These are phyloP conservation scores for Triticum dicoccoides DNA, from an alignment of 176 grass and related monocot genomes.

Conservation along the genomic window DNA sequence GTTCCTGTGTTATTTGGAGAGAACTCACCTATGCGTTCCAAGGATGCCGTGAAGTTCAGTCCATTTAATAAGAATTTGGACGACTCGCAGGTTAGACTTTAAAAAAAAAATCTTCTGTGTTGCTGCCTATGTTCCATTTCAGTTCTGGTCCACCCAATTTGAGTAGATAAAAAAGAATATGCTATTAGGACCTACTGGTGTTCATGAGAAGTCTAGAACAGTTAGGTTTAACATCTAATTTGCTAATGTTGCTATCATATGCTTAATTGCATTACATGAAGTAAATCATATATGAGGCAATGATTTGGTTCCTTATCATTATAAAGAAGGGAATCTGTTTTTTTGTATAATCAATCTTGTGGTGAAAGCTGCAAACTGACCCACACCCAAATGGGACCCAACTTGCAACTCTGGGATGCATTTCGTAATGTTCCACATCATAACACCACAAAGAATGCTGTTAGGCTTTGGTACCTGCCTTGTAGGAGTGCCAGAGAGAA, in stretches of 20 bases:
- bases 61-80: conserved; percentile 96
- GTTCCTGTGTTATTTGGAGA: conserved; percentile 97
- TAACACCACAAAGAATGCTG: not conserved
- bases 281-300: not conserved
- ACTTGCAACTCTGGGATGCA: not conserved
- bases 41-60: conserved; percentile 67
- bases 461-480: not conserved
- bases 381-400: not conserved
- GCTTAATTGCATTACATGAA: conserved; percentile 4
- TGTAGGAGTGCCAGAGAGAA: not conserved
- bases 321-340: no score
- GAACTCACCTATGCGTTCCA: conserved; percentile 54
- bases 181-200: not conserved
- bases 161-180: not conserved
- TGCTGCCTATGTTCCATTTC: not conserved
- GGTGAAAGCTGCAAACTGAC: not conserved
- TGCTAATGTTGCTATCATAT: not conserved
- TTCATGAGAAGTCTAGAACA: not conserved
- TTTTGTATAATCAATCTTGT: not conserved
- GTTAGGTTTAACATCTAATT: conserved; percentile 9
- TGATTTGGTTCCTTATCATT: not conserved
- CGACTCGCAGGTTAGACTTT: conserved; percentile 69
- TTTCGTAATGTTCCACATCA: not conserved
- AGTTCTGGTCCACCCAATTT: not conserved
- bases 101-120: not conserved